These are phyloP conservation scores for Epichloe uncinata DNA, from an alignment of 2,329 filamentous ascomycete genomes.

Conservation along the genomic window DNA sequence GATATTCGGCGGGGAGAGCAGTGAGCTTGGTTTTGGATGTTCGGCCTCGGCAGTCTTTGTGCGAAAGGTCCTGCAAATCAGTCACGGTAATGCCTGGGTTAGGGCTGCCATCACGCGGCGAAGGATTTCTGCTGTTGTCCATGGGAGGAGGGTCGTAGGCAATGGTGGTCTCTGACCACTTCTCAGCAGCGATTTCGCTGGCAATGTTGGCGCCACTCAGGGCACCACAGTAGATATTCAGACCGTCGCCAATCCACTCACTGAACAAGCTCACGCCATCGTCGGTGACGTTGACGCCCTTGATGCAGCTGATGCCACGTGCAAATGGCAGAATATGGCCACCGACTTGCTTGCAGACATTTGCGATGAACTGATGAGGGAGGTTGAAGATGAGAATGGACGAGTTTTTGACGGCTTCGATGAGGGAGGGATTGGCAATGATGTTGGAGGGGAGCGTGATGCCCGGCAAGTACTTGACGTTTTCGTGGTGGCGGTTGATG, in stretches of 20 bases:
- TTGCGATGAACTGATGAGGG: conserved; percentile 88
- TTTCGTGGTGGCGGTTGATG: conserved; percentile 90
- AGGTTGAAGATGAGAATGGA: conserved; percentile 93
- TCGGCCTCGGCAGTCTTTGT: conserved; percentile 57
- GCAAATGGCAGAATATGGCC: conserved; percentile 87
- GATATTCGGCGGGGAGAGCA: conserved; percentile 68
- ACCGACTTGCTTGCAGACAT: conserved; percentile 69
- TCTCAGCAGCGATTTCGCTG: conserved; percentile 84
- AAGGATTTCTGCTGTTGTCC: conserved; percentile 59
- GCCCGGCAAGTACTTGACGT: conserved; percentile 93
- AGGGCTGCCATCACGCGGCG: conserved; percentile 34
- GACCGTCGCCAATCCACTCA: conserved; percentile 79
- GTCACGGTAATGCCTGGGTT: conserved; percentile 37
- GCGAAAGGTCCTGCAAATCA: conserved; percentile 44
- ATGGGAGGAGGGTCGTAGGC: conserved; percentile 87
- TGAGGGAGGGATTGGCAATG: conserved; percentile 67
- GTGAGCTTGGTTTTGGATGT: conserved; percentile 57
- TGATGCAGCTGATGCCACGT: conserved; percentile 92
- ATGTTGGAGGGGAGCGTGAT: conserved; percentile 74
- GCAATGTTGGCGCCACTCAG: conserved; percentile 95
- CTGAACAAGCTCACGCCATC: conserved; percentile 82
- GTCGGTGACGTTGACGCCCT: conserved; percentile 87
- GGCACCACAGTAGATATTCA: conserved; percentile 94
- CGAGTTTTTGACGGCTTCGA: conserved; percentile 68
- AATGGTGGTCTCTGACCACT: conserved; percentile 94